A percentile compares a stretch with the other conserved stretches of the same genome.
phyloP scores from a whole-genome alignment of 805 yeast species.

The Starmerella potacharoeniae region DNA sequence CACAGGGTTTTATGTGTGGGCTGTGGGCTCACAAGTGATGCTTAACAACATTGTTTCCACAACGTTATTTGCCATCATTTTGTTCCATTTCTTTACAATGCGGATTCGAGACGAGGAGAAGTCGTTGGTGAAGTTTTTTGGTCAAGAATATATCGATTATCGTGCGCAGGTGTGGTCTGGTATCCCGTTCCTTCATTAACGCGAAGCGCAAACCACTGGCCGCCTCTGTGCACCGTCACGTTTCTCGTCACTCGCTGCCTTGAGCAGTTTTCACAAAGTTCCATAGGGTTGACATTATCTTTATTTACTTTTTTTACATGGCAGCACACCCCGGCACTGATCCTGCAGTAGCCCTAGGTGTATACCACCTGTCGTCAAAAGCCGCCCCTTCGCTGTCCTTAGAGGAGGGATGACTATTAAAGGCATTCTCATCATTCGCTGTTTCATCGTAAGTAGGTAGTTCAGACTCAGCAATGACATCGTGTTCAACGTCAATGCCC shows the following conservation, averaged over 20 bases:
- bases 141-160: constrained; percentile 49
- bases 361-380: neutral
- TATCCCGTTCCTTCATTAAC: constrained; percentile 48
- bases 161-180: constrained; percentile 39
- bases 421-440: constrained; percentile 13
- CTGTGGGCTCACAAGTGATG: constrained; percentile 67
- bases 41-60: constrained; percentile 55
- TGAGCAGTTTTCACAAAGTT: neutral
- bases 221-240: neutral
- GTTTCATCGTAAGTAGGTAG: constrained; percentile 14
- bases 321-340: neutral
- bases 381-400: neutral
- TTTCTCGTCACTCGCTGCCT: neutral
- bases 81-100: constrained; percentile 56
- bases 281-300: neutral
- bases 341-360: neutral
- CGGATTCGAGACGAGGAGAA: constrained; percentile 64
- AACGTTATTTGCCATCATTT: constrained; percentile 41
- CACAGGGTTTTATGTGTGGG: constrained; percentile 89
- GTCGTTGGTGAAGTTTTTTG: constrained; percentile 57
- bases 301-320: neutral
- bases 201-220: too few species aligned
- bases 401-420: neutral
- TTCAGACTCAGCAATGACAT: constrained; percentile 6
- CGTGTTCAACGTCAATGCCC: constrained; percentile 8